Base-by-base conservation (phyloP, 1,284 basidiomycete genomes). In the Naganishia sp. region DNA sequence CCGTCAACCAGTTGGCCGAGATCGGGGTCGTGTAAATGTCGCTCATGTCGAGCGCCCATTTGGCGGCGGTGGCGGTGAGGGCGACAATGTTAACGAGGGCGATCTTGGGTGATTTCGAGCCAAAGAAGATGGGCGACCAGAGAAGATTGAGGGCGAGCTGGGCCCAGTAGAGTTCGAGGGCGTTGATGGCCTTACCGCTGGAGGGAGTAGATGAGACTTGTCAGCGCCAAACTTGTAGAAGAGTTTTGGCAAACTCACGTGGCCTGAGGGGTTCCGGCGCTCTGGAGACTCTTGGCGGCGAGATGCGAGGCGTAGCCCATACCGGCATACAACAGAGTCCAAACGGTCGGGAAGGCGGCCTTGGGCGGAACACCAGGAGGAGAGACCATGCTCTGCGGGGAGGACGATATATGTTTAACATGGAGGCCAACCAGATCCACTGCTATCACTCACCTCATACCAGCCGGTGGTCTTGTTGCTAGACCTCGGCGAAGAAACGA, bases 261-360 rank as follows among this genome's bases (percentile, higher is more conserved):
- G 65, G 75, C 80, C 6, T 72, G 70, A 10, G 82, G 80, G 16
- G 81, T 78, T 3, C 80, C 71, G 6, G 84, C 78, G 3, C 70
- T 72, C 72, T 89, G 87, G 68, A 87, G 80, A 1, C 84, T 79
- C 69, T 83, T 81, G 52, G 85, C 85, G 3, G 86, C 82, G 25
- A 91, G 75, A 78, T 90, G 86, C 4, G 87, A 87, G 1, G 87
- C 87, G 75, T 86, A 89, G 55, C 89, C 89, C 85, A 89, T 88
- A 11, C 84, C 68, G 11, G 69, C 70, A 65, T 86, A 86, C 4
- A 88, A 77, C 0, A 81, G 68, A 0, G 85, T 82, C 87, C 87
- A 88, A 23, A 86, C 84, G 68, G 87, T 82, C 3, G 85, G 84
- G 71, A 87, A 87, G 1, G 82, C 82, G 63, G 82, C 78, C 44